Conservation (phyloP, 768 basidiomycete genomes). For the Boletus sp. region DNA sequence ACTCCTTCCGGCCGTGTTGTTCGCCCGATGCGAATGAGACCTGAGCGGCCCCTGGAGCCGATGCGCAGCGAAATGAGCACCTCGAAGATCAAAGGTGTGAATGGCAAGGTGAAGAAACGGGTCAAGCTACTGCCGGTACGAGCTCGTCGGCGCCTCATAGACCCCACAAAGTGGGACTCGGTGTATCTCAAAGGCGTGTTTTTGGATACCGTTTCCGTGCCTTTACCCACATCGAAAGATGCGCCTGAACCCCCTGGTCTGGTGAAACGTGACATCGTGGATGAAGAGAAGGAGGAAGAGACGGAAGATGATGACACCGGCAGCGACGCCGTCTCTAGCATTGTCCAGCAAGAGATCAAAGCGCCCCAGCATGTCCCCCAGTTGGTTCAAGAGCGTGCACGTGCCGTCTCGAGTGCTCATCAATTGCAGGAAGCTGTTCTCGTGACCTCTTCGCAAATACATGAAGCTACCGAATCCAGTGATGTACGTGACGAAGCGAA, state of each 20-base stretch:
- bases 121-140: constrained; percentile 50
- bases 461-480: background rate
- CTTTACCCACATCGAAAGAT: background rate
- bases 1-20: constrained; percentile 65
- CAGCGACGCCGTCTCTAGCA: background rate
- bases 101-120: constrained; percentile 41
- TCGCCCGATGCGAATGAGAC: constrained; percentile 67
- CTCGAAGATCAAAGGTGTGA: constrained; percentile 8
- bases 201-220: constrained; percentile 40
- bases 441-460: background rate
- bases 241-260: background rate
- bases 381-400: background rate
- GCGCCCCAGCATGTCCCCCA: background rate
- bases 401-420: background rate
- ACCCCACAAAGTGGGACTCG: constrained; percentile 69
- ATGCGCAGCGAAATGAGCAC: constrained; percentile 2
- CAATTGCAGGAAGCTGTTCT: background rate
- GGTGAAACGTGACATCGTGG: background rate
- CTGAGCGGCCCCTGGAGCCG: constrained; percentile 52
- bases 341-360: background rate
- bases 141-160: constrained; percentile 63
- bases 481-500: constrained; percentile 15
- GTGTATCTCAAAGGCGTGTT: constrained; percentile 68
- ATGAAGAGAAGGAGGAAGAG: background rate
- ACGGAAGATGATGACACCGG: background rate